Evolutionary conservation across 768 basidiomycete species (phyloP).

Genomic region (Psilocybe tampanensis): DNA sequence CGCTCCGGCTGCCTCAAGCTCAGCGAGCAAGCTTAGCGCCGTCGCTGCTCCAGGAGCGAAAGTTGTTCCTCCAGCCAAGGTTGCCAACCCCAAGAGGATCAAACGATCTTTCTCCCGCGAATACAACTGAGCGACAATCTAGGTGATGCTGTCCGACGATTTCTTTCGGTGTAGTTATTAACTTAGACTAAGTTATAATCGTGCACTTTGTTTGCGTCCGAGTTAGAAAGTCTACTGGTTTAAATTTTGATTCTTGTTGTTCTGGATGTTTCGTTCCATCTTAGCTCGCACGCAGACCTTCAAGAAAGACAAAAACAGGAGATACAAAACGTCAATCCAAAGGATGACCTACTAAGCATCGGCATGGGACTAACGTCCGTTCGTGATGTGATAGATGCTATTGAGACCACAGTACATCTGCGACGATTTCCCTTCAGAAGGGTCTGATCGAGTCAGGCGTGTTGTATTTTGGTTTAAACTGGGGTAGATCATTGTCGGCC

Average conservation of each 20-base stretch:
- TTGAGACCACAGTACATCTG: too few relatives aligned
- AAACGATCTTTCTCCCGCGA: conserved; percentile 13
- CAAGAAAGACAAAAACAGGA: not conserved
- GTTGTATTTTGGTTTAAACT: too few relatives aligned
- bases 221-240: conserved; percentile 18
- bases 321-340: too few relatives aligned
- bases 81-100: conserved; percentile 9
- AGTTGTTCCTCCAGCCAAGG: conserved; percentile 4
- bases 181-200: too few relatives aligned
- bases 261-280: conserved; percentile 7
- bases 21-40: conserved; percentile 5
- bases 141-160: conserved; percentile 27
- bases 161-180: conserved; percentile 5
- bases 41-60: conserved; percentile 9
- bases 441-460: too few relatives aligned
- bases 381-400: too few relatives aligned
- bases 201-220: conserved; percentile 7
- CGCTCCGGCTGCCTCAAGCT: conserved; percentile 5
- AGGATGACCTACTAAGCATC: too few relatives aligned
- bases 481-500: too few relatives aligned
- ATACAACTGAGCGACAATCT: conserved; percentile 10
- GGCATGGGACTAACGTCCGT: too few relatives aligned
- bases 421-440: too few relatives aligned
- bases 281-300: not conserved
- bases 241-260: conserved; percentile 20